Evolutionary conservation across 495 filamentous ascomycete species (phyloP), one percentile per base, ranked within the genome.

Genomic region (Penicillium nucicola): DNA sequence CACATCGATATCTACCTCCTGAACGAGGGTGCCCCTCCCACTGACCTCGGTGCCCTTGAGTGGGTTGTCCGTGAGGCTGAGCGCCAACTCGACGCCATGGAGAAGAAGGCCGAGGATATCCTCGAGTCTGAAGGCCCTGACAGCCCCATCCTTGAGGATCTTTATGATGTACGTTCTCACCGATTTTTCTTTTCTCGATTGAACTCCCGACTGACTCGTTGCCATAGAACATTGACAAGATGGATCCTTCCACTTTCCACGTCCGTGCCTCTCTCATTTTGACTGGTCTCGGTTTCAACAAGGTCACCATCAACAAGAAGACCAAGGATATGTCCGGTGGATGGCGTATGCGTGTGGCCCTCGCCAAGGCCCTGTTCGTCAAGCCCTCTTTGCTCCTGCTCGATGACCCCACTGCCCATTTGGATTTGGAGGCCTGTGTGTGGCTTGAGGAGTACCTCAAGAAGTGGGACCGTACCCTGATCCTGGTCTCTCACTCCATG

Each of bases 311-410:
- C 64, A 77, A 92, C 70, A 99, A 99, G 82, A 95, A 89, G 81
- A 99, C 93, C 55, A 99, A 96, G 83, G 93, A 99, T 64, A 99
- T 99, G 93, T 99, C 93, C 57, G 93, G 93, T 86, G 93, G 93
- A 54, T 99, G 93, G 93, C 84, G 95, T 77, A 99, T 99, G 93
- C 88, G 93, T 81, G 93, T 99, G 23, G 93, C 93, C 28, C 83
- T 99, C 34, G 93, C 80, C 61, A 99, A 97, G 80, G 95, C 93
- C 23, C 85, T 99, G 40, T 99, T 99, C 78, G 92, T 99, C 70
- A 95, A 92, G 81, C 93, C 93, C 18, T 92, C 90, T 6, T 79
- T 99, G 32, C 83, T 99, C 14, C 81, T 99, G 39, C 90, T 99
- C 55, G 93, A 99, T 69, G 93, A 99, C 77, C 93, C 93, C 14